Evolutionary conservation across 169 alveolate species (phyloP).

Genomic region (Eimeria praecox): DNA sequence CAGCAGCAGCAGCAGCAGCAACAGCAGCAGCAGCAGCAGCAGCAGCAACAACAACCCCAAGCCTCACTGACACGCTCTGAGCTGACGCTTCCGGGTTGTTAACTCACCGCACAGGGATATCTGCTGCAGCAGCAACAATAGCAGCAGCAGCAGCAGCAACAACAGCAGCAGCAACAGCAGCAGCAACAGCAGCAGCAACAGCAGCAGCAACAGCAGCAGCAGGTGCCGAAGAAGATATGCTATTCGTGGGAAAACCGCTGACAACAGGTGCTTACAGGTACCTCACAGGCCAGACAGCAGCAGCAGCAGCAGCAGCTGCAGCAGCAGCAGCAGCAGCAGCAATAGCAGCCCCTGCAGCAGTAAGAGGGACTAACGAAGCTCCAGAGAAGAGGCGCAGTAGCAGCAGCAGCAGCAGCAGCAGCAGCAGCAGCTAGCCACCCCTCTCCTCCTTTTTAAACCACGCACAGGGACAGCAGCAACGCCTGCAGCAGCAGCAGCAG

Average conservation of each 20-base stretch:
- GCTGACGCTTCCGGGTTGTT: not conserved
- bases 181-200: conserved; percentile 16
- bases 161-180: conserved; percentile 48
- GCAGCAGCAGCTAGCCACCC: not conserved
- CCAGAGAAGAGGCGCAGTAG: not conserved
- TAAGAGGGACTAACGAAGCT: not conserved
- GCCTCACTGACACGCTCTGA: conserved; percentile 24
- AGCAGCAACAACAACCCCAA: conserved; percentile 49
- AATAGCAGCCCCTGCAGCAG: too few species aligned
- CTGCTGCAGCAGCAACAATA: not conserved
- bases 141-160: conserved; percentile 39
- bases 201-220: conserved; percentile 47
- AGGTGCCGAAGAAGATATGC: too few species aligned
- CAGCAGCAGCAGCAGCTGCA: not conserved
- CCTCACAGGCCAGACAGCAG: not conserved
- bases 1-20: not conserved
- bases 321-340: not conserved
- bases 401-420: conserved; percentile 18
- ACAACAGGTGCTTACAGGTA: not conserved
- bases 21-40: conserved; percentile 40
- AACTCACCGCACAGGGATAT: not conserved
- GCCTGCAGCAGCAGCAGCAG: conserved; percentile 28
- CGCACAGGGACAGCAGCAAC: not conserved
- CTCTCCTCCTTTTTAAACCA: not conserved
- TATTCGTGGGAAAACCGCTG: not conserved